Base-by-base conservation (phyloP, 2,329 filamentous ascomycete genomes). In the Penicillium aurantiogriseum region DNA sequence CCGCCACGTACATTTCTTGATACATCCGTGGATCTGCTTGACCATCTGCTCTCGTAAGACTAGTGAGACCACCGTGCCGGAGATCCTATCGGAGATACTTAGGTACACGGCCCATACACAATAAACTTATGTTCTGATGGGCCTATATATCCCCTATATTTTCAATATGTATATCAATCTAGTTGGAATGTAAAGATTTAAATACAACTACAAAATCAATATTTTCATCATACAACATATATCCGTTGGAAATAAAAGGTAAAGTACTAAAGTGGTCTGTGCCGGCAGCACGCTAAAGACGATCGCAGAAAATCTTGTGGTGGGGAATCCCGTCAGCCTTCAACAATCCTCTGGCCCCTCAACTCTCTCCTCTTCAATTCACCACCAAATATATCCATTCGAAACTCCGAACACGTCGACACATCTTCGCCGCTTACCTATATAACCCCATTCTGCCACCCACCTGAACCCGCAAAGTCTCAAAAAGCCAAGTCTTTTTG, bases 301-400 rank as follows among this genome's bases (percentile, higher is more conserved):
- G 60, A 67, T 67, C 62, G 60, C 60, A 66, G 57, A 67, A 66
- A 67, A 63, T 67, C 65, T 66, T 51, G 62, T 59, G 63, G 65
- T 67, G 65, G 65, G 65, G 65, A 67, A 65, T 45, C 51, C 59
- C 59, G 51, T 58, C 56, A 61, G 59, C 54, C 36, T 45, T 61
- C 64, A 47, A 53, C 31, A 47, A 51, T 61, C 60, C 54, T 66
- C 62, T 62, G 60, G 51, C 65, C 62, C 63, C 61, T 64, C 61
- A 63, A 60, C 58, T 44, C 39, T 54, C 54, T 53, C 45, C 47
- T 54, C 21, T 50, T 48, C 40, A 42, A 49, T 42, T 45, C 43
- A 54, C 40, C 42, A 46, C 45, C 51, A 39, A 38, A 17, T 19
- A 36, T 45, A 35, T 45, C 21, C 2, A 51, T 51, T 33, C 13